These are phyloP conservation scores for Saprolegnia diclina DNA, from an alignment of 352 stramenopile species.

Conservation along the genomic window DNA sequence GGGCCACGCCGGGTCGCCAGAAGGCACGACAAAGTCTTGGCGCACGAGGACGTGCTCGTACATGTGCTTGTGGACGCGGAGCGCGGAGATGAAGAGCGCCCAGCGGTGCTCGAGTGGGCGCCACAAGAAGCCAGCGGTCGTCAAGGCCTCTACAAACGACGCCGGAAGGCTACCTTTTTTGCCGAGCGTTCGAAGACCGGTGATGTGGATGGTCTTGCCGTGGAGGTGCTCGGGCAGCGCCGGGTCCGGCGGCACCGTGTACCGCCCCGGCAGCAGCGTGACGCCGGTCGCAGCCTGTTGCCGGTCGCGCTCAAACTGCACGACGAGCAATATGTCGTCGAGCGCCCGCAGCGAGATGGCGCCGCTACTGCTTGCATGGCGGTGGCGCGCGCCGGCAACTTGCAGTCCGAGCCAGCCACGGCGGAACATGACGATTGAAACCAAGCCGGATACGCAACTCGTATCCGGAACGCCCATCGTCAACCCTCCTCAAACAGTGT, in stretches of 20 bases:
- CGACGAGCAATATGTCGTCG: not conserved
- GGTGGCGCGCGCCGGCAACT: no score
- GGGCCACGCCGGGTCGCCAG: not conserved
- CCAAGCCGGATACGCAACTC: no score
- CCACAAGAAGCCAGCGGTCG: conserved; percentile 8
- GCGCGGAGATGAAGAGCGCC: conserved; percentile 22
- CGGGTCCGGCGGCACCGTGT: not conserved
- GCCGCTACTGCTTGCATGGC: not conserved
- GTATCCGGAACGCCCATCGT: no score
- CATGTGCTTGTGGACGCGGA: not conserved
- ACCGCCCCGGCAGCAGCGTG: not conserved
- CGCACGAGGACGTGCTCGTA: not conserved
- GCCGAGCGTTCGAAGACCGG: not conserved
- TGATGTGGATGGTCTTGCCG: not conserved
- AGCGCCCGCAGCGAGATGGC: not conserved
- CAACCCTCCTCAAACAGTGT: no score
- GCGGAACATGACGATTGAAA: no score
- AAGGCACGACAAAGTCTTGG: not conserved
- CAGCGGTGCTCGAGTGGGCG: conserved; percentile 13
- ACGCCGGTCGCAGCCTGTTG: not conserved
- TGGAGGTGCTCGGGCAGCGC: not conserved
- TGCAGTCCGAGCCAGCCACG: no score
- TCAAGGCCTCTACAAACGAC: not conserved
- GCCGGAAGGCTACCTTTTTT: not conserved
- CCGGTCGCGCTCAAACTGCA: not conserved